Percentiles rank a stretch among this genome's conserved stretches.
Evolutionary conservation across 129 eudicot genomes (phyloP).

Genomic region (Rutidosis leptorrhynchoides): DNA sequence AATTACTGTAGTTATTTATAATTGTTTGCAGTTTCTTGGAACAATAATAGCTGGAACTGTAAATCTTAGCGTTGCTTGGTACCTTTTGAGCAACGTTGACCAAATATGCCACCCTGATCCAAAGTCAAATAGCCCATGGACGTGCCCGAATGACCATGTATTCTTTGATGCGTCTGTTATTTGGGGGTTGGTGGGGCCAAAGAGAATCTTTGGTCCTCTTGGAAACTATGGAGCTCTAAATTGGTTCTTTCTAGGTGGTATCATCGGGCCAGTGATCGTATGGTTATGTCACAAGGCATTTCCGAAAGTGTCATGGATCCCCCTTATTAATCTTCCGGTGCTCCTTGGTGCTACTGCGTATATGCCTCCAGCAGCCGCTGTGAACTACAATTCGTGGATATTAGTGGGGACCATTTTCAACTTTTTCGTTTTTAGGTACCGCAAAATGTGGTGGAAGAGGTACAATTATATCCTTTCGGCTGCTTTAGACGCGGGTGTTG

Average conservation of each 20-base stretch:
- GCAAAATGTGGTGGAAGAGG: slow-evolving; percentile 81
- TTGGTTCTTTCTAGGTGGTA: slow-evolving; percentile 73
- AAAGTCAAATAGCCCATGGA: slow-evolving; percentile 67
- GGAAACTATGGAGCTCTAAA: slow-evolving; percentile 67
- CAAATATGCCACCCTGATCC: slow-evolving; percentile 48
- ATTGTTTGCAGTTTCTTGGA: slow-evolving; percentile 67
- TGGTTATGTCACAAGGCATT: slow-evolving; percentile 58
- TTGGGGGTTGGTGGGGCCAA: slow-evolving; percentile 88
- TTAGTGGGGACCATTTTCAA: slow-evolving; percentile 67
- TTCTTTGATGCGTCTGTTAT: slow-evolving; percentile 87
- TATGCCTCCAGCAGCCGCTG: slow-evolving; percentile 81
- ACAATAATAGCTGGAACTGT: slow-evolving; percentile 72
- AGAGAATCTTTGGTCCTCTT: slow-evolving; percentile 56
- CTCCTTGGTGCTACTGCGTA: slow-evolving; percentile 70
- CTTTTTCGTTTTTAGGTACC: slow-evolving; percentile 61
- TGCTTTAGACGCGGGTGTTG: slow-evolving; percentile 83
- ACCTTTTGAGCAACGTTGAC: slow-evolving; percentile 42
- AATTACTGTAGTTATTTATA: no score
- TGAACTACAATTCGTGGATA: slow-evolving; percentile 77
- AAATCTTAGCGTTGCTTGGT: slow-evolving; percentile 86
- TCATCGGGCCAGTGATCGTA: slow-evolving; percentile 49
- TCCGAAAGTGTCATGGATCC: slow-evolving; percentile 65
- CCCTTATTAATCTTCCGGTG: slow-evolving; percentile 69
- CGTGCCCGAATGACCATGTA: slow-evolving; percentile 59
- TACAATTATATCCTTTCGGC: slow-evolving; percentile 86